Evolutionary conservation across 306 rosid species (phyloP).

Genomic region (Acacia confusa): DNA sequence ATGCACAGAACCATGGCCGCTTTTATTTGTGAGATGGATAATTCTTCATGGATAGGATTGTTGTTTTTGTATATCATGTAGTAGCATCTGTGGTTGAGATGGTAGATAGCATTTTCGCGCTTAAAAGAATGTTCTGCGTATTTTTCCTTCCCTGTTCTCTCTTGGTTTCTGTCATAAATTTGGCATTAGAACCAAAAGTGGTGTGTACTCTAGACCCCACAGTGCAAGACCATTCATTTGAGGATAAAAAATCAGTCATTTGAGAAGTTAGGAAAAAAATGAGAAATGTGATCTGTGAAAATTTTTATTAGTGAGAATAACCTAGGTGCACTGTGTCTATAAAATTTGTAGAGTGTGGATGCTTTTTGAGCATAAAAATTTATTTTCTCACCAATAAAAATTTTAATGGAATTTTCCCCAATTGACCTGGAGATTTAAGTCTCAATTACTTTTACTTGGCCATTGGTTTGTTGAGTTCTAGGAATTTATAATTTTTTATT

Average conservation of each 20-base stretch:
- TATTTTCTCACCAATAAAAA: too few relatives aligned
- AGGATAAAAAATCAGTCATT: background rate
- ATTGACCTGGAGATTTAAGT: background rate
- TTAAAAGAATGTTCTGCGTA: too few relatives aligned
- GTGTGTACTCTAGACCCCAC: background rate
- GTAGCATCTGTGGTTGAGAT: conserved; percentile 3
- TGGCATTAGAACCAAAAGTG: background rate
- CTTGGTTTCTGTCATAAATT: background rate
- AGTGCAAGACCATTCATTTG: background rate
- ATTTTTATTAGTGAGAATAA: too few relatives aligned
- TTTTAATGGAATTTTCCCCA: too few relatives aligned
- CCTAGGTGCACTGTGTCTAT: too few relatives aligned
- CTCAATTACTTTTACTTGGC: background rate
- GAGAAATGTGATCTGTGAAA: too few relatives aligned
- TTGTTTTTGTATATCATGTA: conserved; percentile 1
- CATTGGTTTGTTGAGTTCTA: background rate
- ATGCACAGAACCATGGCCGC: background rate
- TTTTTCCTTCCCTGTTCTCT: background rate
- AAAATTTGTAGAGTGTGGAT: too few relatives aligned
- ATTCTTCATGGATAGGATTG: background rate
- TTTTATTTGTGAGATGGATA: conserved; percentile 17
- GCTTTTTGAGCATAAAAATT: too few relatives aligned
- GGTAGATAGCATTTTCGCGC: background rate
- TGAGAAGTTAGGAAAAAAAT: too few relatives aligned
- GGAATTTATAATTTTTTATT: background rate